Evolutionary conservation across 345 rosid species (phyloP).

Genomic region (Populus alba): DNA sequence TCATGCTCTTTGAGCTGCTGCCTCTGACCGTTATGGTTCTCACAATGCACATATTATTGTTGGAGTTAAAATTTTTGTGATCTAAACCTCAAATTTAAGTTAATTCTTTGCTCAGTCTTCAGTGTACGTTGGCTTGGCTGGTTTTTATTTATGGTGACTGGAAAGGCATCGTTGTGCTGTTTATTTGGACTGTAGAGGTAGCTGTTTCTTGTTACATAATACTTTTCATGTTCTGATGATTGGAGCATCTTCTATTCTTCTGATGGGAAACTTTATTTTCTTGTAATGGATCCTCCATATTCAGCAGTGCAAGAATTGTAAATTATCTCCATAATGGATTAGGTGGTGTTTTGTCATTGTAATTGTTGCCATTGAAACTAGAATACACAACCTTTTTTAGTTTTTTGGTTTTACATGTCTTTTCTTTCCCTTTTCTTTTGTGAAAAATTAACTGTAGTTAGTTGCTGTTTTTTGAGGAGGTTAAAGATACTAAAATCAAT

Average conservation of each 20-base stretch:
- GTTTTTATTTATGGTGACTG: slow-evolving; percentile 29
- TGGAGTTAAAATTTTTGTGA: slow-evolving; percentile 42
- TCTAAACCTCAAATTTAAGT: slow-evolving; percentile 13
- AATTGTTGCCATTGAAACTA: background rate
- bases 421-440: background rate
- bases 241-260: slow-evolving; percentile 10
- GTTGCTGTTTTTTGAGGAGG: background rate
- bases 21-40: slow-evolving; percentile 35
- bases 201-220: slow-evolving; percentile 2
- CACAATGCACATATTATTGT: slow-evolving; percentile 32
- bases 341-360: background rate
- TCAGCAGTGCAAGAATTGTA: background rate
- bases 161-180: slow-evolving; percentile 23
- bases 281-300: slow-evolving; percentile 45
- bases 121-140: slow-evolving; percentile 12
- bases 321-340: background rate
- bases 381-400: background rate
- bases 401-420: too few species aligned
- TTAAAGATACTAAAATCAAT: background rate
- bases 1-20: slow-evolving; percentile 41
- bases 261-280: slow-evolving; percentile 9
- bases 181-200: slow-evolving; percentile 11
- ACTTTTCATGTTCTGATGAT: slow-evolving; percentile 10
- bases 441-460: background rate
- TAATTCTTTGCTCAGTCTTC: slow-evolving; percentile 24